Percentiles rank a stretch among this genome's conserved stretches.
Conservation (phyloP, 2,329 filamentous ascomycete species). For the Xylariaceae sp. region DNA sequence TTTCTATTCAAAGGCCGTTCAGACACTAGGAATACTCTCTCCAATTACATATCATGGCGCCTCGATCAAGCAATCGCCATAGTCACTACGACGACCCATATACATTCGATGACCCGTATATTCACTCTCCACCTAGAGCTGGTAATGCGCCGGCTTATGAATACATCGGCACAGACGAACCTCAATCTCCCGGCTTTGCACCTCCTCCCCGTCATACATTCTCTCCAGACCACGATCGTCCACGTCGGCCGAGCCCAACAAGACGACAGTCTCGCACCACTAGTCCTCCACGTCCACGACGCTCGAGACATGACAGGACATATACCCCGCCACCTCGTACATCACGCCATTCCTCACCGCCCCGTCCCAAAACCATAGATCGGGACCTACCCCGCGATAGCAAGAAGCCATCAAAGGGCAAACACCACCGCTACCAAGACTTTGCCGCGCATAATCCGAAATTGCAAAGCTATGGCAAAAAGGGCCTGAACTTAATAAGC, state of each 20-base stretch:
- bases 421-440: slow-evolving; percentile 28
- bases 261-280: slow-evolving; percentile 33
- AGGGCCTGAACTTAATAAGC: slow-evolving; percentile 38
- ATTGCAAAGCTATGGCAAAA: slow-evolving; percentile 37
- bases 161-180: slow-evolving; percentile 41
- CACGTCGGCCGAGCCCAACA: slow-evolving; percentile 27
- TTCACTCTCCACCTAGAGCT: slow-evolving; percentile 30
- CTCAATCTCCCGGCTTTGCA: slow-evolving; percentile 3
- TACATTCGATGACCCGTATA: slow-evolving; percentile 40
- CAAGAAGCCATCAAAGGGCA: slow-evolving; percentile 22
- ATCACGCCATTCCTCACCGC: slow-evolving; percentile 22
- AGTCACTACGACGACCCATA: slow-evolving; percentile 41
- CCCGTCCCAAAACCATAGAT: slow-evolving; percentile 25
- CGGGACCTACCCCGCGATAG: slow-evolving; percentile 8
- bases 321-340: slow-evolving; percentile 14
- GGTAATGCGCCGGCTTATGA: slow-evolving; percentile 33
- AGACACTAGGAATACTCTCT: neutral
- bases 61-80: slow-evolving; percentile 34
- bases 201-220: slow-evolving; percentile 27
- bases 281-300: slow-evolving; percentile 39
- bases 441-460: slow-evolving; percentile 34
- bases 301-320: slow-evolving; percentile 26
- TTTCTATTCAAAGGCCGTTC: neutral
- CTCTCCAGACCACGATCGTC: slow-evolving; percentile 28
- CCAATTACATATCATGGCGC: slow-evolving; percentile 33